Evolutionary conservation across 148 eudicot genomes (phyloP), one percentile per base, ranked within the genome.

Genomic region (Nyssa sinensis): DNA sequence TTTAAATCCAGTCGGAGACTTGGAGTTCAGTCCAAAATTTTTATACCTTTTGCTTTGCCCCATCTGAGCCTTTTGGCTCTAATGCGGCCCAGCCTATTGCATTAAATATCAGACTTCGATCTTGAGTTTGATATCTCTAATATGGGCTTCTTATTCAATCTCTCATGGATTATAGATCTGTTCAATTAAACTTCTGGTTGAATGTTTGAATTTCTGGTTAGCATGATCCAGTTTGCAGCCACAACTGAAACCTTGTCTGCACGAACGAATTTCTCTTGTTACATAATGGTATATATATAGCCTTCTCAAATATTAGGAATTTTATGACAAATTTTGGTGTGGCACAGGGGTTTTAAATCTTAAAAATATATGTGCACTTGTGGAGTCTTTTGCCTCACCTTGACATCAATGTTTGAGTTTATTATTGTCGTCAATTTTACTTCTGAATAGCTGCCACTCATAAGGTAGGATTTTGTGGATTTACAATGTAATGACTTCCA

Each of bases 241-340:
- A 47, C 16, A 23, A 29, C 6, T 35, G 24, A 65, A 3, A 9
- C 24, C 3, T 27, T 65, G 14, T 6, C n/a, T 35, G 30, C 73
- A 32, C 55, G n/a, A n/a, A n/a, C 29, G n/a, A 53, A 21, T 28
- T 68, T 47, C 39, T 69, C n/a, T 70, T 55, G 69, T 5, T 31
- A 65, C 41, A 10, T 33, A 55, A 31, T 11, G 5, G 31, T 2
- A 7, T 49, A n/a, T 11, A 29, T 69, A 7, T 53, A 55, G 41
- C 29, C 4, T 11, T 4, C 3, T 34, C 33, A 32, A 21, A 14
- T 2, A 24, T 35, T 31, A 12, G 49, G n/a, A 58, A 27, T 59
- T 55, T 71, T 19, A 25, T 57, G 63, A 10, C 24, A 25, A 25
- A 2, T 58, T 31, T 71, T 23, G 27, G 29, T n/a, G 19, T 53